Conservation (phyloP, 257 asterid genomes). For the Primulina huaijiensis region DNA sequence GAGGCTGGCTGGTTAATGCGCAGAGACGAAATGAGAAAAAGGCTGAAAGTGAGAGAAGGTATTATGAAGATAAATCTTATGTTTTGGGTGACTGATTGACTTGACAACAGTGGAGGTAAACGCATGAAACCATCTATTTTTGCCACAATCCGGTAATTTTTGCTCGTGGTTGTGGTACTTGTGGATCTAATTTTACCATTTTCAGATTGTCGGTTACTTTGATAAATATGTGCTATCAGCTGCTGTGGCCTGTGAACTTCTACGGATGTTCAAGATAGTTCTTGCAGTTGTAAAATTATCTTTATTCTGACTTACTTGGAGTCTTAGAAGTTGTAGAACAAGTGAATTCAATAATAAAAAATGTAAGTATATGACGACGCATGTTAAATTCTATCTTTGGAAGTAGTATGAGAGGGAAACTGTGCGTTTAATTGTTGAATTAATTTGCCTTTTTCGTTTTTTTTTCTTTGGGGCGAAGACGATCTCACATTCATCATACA, state of each 20-base stretch:
- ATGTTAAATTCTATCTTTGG: conserved; percentile 1
- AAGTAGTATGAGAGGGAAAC: conserved; percentile 11
- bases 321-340: conserved; percentile 28
- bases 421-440: conserved; percentile 17
- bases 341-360: conserved; percentile 3
- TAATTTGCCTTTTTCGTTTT: neutral
- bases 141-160: neutral
- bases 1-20: conserved; percentile 3
- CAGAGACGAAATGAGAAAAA: conserved; percentile 95
- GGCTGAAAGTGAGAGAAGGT: conserved; percentile 83
- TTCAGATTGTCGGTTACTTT: conserved; percentile 25
- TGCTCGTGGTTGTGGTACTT: conserved; percentile 17
- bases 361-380: conserved; percentile 4
- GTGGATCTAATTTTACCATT: neutral
- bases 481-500: too few relatives aligned
- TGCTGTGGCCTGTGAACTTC: conserved; percentile 11
- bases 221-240: conserved; percentile 8
- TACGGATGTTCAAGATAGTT: conserved; percentile 22
- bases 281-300: conserved; percentile 7
- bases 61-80: conserved; percentile 69
- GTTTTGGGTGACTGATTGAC: conserved; percentile 69
- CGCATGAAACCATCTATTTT: conserved; percentile 9
- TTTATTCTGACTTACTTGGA: conserved; percentile 17
- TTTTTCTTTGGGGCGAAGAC: neutral
- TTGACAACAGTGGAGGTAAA: conserved; percentile 35